These are phyloP conservation scores for Serendipita sp. DNA, from an alignment of 768 basidiomycete species.

Conservation along the genomic window DNA sequence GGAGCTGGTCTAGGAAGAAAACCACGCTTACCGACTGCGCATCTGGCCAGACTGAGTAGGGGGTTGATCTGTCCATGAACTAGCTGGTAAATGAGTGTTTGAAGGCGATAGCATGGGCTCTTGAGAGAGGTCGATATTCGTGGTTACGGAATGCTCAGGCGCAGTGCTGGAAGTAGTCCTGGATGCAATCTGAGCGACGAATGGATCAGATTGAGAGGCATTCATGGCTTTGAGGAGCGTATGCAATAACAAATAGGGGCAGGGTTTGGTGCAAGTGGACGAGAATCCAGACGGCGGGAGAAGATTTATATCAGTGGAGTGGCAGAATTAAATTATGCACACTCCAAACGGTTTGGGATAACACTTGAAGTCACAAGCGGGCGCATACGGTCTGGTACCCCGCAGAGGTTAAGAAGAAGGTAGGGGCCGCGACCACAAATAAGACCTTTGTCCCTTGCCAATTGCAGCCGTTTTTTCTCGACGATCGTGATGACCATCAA, in stretches of 20 bases:
- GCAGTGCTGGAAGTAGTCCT: too few relatives aligned
- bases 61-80: slow-evolving; percentile 39
- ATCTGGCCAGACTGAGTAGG: slow-evolving; percentile 69
- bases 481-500: too few relatives aligned
- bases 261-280: not conserved
- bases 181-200: too few relatives aligned
- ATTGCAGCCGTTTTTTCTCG: too few relatives aligned
- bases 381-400: too few relatives aligned
- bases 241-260: not conserved
- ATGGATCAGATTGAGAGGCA: too few relatives aligned
- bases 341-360: not conserved
- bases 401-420: too few relatives aligned
- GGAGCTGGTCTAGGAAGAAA: slow-evolving; percentile 36
- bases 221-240: too few relatives aligned
- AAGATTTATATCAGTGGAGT: not conserved
- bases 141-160: too few relatives aligned
- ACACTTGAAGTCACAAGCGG: not conserved
- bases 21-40: slow-evolving; percentile 48
- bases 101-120: too few relatives aligned
- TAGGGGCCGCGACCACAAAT: not conserved
- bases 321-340: not conserved
- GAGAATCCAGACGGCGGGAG: not conserved
- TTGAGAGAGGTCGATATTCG: too few relatives aligned
- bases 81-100: slow-evolving; percentile 9
- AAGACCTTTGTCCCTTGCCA: not conserved